Percentiles rank a stretch among this genome's conserved stretches.
Conservation (phyloP, 768 basidiomycete genomes). For the Gloeopeniophorella convolvens region DNA sequence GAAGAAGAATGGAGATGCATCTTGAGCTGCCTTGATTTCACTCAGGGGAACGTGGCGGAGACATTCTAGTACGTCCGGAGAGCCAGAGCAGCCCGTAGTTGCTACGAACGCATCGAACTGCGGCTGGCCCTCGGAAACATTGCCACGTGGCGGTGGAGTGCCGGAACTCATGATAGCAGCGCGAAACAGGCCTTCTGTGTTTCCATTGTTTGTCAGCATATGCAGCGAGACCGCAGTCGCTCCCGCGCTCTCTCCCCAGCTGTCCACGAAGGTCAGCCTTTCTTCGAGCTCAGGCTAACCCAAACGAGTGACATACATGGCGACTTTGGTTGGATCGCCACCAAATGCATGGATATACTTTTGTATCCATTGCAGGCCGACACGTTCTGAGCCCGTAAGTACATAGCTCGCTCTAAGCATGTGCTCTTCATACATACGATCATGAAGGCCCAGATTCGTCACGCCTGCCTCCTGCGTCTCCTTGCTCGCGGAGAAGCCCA, state of each 20-base stretch:
- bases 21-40: conserved; percentile 29
- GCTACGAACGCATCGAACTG: conserved; percentile 37
- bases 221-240: conserved; percentile 41
- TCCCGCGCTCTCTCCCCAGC: conserved; percentile 49
- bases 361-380: conserved; percentile 58
- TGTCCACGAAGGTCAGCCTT: conserved; percentile 14
- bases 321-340: conserved; percentile 55
- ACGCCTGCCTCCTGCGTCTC: conserved; percentile 47
- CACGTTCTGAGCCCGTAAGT: conserved; percentile 42
- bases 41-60: conserved; percentile 32
- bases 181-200: conserved; percentile 33
- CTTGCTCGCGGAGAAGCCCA: conserved; percentile 45
- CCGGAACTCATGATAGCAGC: conserved; percentile 41
- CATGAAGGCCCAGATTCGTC: conserved; percentile 57
- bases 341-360: conserved; percentile 59
- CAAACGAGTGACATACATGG: conserved; percentile 36
- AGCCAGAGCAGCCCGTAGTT: conserved; percentile 30
- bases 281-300: not conserved
- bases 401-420: no score
- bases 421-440: conserved; percentile 40
- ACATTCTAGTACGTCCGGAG: conserved; percentile 36
- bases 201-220: conserved; percentile 35
- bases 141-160: conserved; percentile 28
- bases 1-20: conserved; percentile 27
- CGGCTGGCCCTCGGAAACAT: conserved; percentile 29